These are phyloP conservation scores for Carex pumila DNA, from an alignment of 176 grass and related monocot genomes.

Conservation along the genomic window DNA sequence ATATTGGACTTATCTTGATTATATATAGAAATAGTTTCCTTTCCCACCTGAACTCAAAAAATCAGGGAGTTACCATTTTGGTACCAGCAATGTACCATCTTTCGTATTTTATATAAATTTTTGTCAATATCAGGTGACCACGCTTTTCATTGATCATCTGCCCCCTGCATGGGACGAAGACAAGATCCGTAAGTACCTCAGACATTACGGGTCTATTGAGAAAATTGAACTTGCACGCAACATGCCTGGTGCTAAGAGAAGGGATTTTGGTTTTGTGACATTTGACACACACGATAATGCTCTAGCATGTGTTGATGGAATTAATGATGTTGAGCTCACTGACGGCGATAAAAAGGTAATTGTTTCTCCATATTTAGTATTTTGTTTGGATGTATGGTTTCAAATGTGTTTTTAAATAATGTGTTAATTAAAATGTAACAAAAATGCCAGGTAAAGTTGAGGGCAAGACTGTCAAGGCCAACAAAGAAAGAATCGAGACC, in stretches of 20 bases:
- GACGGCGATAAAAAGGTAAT: slow-evolving; percentile 64
- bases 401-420: not conserved
- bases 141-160: slow-evolving; percentile 61
- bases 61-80: not conserved
- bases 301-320: slow-evolving; percentile 50
- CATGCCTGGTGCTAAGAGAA: slow-evolving; percentile 69
- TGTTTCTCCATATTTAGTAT: slow-evolving; percentile 7
- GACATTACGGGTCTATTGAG: slow-evolving; percentile 52
- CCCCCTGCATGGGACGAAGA: slow-evolving; percentile 79
- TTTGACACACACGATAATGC: slow-evolving; percentile 60
- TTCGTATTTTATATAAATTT: not conserved
- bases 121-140: slow-evolving; percentile 41
- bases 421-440: not conserved
- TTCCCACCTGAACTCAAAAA: not conserved
- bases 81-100: not conserved
- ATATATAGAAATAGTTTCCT: not conserved
- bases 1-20: not conserved
- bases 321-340: slow-evolving; percentile 42
- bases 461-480: slow-evolving; percentile 21
- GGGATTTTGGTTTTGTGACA: slow-evolving; percentile 80
- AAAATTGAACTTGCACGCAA: slow-evolving; percentile 70
- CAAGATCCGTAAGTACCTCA: slow-evolving; percentile 50
- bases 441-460: slow-evolving; percentile 14
- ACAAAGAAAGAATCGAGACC: slow-evolving; percentile 24
- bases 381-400: not conserved